phyloP scores from a whole-genome alignment of 306 rosid genomes.

The Gillenia trifoliata region DNA sequence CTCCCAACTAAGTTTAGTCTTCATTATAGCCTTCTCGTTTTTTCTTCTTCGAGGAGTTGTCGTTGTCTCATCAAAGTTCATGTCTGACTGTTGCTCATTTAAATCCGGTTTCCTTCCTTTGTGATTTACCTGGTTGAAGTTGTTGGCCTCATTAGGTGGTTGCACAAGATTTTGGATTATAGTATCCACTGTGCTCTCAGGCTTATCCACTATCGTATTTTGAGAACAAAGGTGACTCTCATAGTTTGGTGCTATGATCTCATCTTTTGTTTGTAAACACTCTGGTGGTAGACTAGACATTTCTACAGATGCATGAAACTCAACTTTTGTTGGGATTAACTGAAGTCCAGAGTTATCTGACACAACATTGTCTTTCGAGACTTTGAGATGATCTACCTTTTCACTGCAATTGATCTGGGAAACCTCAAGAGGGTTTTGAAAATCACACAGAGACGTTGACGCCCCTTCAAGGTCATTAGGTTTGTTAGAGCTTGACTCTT shows the following conservation, averaged over 20 bases:
- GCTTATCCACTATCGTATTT: background rate
- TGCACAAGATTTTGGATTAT: background rate
- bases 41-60: background rate
- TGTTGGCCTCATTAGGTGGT: background rate
- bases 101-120: background rate
- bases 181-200: constrained; percentile 8
- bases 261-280: background rate
- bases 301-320: background rate
- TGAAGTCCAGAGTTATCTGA: background rate
- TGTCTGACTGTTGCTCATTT: background rate
- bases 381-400: background rate
- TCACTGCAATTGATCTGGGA: background rate
- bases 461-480: background rate
- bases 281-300: background rate
- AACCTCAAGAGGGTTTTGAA: background rate
- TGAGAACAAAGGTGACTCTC: background rate
- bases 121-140: background rate
- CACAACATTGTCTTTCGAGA: background rate
- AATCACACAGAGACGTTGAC: background rate
- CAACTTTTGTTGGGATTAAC: background rate
- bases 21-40: constrained; percentile 16
- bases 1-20: constrained; percentile 39
- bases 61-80: constrained; percentile 2
- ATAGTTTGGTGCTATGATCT: background rate
- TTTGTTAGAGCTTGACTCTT: background rate